Base-by-base conservation (phyloP, 352 stramenopile genomes). In the Phytophthora niederhauseri region DNA sequence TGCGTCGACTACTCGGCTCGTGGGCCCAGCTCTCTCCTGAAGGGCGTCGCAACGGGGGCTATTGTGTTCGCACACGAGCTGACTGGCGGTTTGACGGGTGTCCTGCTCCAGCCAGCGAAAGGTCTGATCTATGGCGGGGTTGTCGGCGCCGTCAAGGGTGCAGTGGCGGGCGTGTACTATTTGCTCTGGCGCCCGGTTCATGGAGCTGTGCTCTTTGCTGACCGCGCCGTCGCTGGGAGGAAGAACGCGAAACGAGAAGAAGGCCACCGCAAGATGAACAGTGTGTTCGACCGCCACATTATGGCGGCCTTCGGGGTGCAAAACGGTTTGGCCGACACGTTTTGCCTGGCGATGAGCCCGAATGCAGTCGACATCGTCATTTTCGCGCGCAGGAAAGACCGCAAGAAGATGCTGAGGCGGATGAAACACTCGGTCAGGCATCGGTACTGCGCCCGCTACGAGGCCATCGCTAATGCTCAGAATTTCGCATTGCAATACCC, bases 1-100 rank as follows among this genome's bases (percentile, higher is more conserved):
- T 77, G 57, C 36, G 76, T 82, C 22, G 73, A 82, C 28, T 86
- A 85, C 38, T 76, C 68, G 0, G 70, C 76, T 58, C 77, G 79
- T 54, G 84, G 84, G 0, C 81, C 84, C 0, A 63, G 73, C 19
- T 90, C 80, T 7, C 51, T 66, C 4, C 41, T 90, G 20, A 58
- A 66, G 22, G 78, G 80, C 49, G 78, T 78, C 1, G 59, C 72
- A 8, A 74, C 81, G 17, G 67, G 61, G 22, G 58, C 62, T 26
- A 65, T 66, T 15, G 41, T 66, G 17, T 64, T 72, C 26, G 58
- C 67, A 3, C 50, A 89, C 38, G 79, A 87, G 46, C 30, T 89
- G 20, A 77, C 70, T 3, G 72, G 73, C 30, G 79, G 59, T 5
- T 59, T 89, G 31, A 81, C 78, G 20, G 78, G 79, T 28, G 68